Base-by-base conservation (phyloP, 2,329 filamentous ascomycete species). In the Rhynchosporium secalis region DNA sequence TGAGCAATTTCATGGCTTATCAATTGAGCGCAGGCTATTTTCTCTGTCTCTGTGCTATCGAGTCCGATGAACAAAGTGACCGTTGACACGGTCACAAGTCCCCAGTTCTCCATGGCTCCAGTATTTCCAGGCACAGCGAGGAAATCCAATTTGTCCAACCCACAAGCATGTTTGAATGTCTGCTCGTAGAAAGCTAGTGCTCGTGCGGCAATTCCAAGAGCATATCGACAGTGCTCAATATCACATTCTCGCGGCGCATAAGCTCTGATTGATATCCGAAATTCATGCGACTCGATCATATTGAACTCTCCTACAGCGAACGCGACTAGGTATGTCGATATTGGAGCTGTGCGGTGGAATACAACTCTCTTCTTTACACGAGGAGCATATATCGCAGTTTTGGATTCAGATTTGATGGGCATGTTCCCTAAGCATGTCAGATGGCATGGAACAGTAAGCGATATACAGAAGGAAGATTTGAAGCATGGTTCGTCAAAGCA, bases 91-190 rank as follows among this genome's bases (percentile, higher is more conserved):
- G 86, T 90, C 63, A 90, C 80, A 63, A 89, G 75, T 69, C 88
- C 88, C 88, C 88, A 90, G 73, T 90, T 89, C 78, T 90, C 87
- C 87, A 90, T 90, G 31, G 85, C 87, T 61, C 87, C 87, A 33
- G 85, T 84, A 64, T 82, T 85, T 70, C 89, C 87, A 7, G 88
- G 88, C 72, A 90, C 86, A 41, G 86, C 87, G 64, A 90, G 82
- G 84, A 90, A 88, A 75, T 90, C 88, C 83, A 90, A 88, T 80
- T 91, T 91, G 36, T 88, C 86, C 38, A 90, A 77, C 1, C 88
- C 87, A 74, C 88, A 91, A 8, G 81, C 76, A 73, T 81, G 86
- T 68, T 83, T 82, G 70, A 90, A 90, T 3, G 84, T 84, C 76
- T 88, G 86, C 75, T 90, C 87, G 74, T 89, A 89, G 73, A 89